These are phyloP conservation scores for Porphyrellus sp. DNA, from an alignment of 1,284 basidiomycete species.

Conservation along the genomic window DNA sequence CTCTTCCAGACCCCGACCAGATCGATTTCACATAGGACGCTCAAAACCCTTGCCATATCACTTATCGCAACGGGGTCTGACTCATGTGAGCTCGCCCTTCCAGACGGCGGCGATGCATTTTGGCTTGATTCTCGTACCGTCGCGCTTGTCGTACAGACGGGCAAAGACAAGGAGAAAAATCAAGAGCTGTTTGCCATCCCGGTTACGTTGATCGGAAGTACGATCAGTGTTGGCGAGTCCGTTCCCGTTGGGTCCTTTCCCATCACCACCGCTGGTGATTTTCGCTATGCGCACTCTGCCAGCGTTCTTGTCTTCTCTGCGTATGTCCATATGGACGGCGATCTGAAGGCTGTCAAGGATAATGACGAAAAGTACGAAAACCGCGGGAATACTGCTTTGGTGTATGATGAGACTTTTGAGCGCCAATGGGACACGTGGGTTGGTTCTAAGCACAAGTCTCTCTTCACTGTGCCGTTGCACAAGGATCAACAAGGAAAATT, in stretches of 20 bases:
- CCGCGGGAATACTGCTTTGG: conserved; percentile 69
- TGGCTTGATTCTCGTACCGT: conserved; percentile 72
- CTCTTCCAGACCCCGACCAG: not conserved
- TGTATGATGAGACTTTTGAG: conserved; percentile 76
- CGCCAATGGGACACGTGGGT: conserved; percentile 92
- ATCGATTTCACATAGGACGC: conserved; percentile 48
- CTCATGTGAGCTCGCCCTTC: conserved; percentile 52
- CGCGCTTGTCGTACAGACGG: conserved; percentile 57
- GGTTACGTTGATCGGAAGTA: conserved; percentile 38
- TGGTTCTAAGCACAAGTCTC: conserved; percentile 63
- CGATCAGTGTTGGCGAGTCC: conserved; percentile 36
- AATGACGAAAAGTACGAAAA: conserved; percentile 70
- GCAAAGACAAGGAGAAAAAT: conserved; percentile 44
- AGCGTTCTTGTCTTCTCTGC: conserved; percentile 71
- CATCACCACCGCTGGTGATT: conserved; percentile 61
- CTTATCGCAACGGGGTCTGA: conserved; percentile 49
- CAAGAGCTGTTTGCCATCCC: conserved; percentile 60
- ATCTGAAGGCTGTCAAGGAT: conserved; percentile 60
- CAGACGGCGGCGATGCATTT: conserved; percentile 68
- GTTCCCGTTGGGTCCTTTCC: conserved; percentile 60
- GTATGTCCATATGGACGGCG: conserved; percentile 70
- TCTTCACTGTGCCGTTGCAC: conserved; percentile 63
- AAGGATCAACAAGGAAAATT: conserved; percentile 52
- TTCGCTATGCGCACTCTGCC: conserved; percentile 57
- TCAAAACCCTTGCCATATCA: conserved; percentile 63